Evolutionary conservation across 2,329 filamentous ascomycete species (phyloP).

Genomic region (Aspergillus ibericus): DNA sequence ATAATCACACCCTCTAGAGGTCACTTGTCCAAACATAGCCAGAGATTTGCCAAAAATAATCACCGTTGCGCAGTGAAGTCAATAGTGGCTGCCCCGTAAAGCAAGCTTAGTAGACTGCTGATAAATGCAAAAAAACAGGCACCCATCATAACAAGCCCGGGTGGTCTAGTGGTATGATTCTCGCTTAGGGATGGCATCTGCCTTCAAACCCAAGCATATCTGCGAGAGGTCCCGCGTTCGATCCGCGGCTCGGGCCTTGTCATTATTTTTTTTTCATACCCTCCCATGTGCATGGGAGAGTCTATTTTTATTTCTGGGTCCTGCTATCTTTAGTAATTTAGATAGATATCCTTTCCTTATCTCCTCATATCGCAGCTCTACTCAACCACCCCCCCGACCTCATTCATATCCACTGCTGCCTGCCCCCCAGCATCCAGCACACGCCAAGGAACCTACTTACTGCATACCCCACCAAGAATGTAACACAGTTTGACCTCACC

Average conservation of each 20-base stretch:
- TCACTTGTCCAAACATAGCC: too few relatives aligned
- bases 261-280: slow-evolving; percentile 2
- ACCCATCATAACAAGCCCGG: slow-evolving; percentile 11
- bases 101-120: neutral
- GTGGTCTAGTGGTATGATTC: slow-evolving; percentile 22
- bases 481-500: neutral
- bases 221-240: slow-evolving; percentile 21
- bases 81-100: neutral
- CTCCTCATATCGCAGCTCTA: too few relatives aligned
- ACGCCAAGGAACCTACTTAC: neutral
- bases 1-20: too few relatives aligned
- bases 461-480: neutral
- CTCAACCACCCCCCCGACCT: too few relatives aligned
- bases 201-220: slow-evolving; percentile 9
- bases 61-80: neutral
- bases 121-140: neutral
- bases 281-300: neutral
- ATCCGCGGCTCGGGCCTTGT: slow-evolving; percentile 18
- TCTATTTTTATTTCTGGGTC: too few relatives aligned
- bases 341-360: too few relatives aligned
- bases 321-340: too few relatives aligned
- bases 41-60: too few relatives aligned
- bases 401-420: too few relatives aligned
- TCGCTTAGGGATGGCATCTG: slow-evolving; percentile 11
- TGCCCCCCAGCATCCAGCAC: too few relatives aligned